Evolutionary conservation across 1,284 basidiomycete species (phyloP).

Genomic region (Moniliophthora roreri): DNA sequence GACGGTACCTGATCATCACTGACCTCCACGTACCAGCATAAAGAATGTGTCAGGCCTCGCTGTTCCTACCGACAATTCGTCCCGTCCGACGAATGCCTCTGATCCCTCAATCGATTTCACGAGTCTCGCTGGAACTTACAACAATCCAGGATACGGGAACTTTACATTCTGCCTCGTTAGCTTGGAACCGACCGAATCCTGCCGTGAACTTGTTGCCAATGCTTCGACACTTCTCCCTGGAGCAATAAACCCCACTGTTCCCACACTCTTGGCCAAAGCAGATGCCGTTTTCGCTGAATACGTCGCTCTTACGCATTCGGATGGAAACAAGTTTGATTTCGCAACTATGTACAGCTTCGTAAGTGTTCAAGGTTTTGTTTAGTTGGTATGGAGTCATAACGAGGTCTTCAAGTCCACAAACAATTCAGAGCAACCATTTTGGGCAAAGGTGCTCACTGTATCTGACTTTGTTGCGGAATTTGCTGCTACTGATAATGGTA

Average conservation of each 20-base stretch:
- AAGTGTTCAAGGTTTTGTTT: constrained; percentile 4
- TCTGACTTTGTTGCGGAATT: constrained; percentile 2
- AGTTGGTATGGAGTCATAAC: not conserved
- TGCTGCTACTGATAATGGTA: not conserved
- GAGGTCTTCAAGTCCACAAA: constrained; percentile 1
- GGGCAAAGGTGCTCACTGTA: not conserved
- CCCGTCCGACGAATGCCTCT: constrained; percentile 10
- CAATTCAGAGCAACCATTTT: constrained; percentile 2
- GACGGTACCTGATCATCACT: not conserved
- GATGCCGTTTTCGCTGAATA: constrained; percentile 32
- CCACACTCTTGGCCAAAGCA: constrained; percentile 27
- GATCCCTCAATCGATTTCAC: constrained; percentile 12
- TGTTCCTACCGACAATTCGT: not conserved
- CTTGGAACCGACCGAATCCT: not conserved
- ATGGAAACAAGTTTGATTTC: constrained; percentile 34
- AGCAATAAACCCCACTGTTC: constrained; percentile 22
- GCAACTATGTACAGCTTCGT: constrained; percentile 22
- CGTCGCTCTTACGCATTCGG: constrained; percentile 32
- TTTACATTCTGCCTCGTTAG: constrained; percentile 16
- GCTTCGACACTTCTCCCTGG: constrained; percentile 24
- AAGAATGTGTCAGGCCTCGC: not conserved
- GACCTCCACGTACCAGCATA: too few relatives aligned
- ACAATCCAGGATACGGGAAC: constrained; percentile 19
- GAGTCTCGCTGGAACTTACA: constrained; percentile 17
- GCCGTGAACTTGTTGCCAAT: not conserved